Evolutionary conservation across 345 rosid genomes (phyloP).

Genomic region (Arabidopsis thaliana): TAIR10.1 NC_003076.8:6689001-6689500

Average conservation of each 20-base stretch:
- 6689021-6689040: constrained; percentile 26
- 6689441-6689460: constrained; percentile 36
- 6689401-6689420: constrained; percentile 72
- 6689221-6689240: constrained; percentile 25
- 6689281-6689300: constrained; percentile 58
- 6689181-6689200: constrained; percentile 40
- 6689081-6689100: constrained; percentile 31
- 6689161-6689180: constrained; percentile 41
- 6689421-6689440: constrained; percentile 39
- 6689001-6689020: constrained; percentile 34
- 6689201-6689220: constrained; percentile 44
- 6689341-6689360: constrained; percentile 43
- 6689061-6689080: constrained; percentile 32
- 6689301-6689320: constrained; percentile 72
- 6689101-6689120: constrained; percentile 38
- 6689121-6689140: constrained; percentile 31
- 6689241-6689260: constrained; percentile 8
- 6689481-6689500: constrained; percentile 47
- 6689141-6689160: constrained; percentile 39
- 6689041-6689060: constrained; percentile 11
- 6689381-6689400: constrained; percentile 66
- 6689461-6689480: constrained; percentile 31
- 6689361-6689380: constrained; percentile 59
- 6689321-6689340: constrained; percentile 50
- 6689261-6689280: constrained; percentile 38